phyloP scores from a whole-genome alignment of 495 filamentous ascomycete species.

The Staphylotrichum tortipilum region DNA sequence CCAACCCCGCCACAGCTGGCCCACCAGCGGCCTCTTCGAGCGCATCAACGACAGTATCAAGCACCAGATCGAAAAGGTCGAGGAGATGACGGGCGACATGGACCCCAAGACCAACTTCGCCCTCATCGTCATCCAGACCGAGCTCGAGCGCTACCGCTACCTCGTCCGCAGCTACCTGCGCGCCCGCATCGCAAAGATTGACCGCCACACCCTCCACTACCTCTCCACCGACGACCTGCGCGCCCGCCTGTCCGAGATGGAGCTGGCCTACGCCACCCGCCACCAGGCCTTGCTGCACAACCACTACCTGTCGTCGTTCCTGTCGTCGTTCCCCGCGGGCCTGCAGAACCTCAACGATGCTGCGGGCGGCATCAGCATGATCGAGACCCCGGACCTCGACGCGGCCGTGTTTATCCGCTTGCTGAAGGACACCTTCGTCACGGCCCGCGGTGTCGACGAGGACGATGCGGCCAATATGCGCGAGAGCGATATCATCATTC shows the following conservation, averaged over 20 bases:
- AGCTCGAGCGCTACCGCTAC: slow-evolving; percentile 88
- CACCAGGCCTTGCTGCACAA: slow-evolving; percentile 74
- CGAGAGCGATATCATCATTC: slow-evolving; percentile 78
- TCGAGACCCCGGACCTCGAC: slow-evolving; percentile 74
- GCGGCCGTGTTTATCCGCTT: slow-evolving; percentile 77
- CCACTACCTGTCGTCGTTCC: slow-evolving; percentile 75
- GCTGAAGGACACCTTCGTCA: slow-evolving; percentile 49
- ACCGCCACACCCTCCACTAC: slow-evolving; percentile 58
- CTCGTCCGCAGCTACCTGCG: slow-evolving; percentile 77
- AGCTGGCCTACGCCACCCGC: slow-evolving; percentile 66
- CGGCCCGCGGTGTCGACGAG: slow-evolving; percentile 49
- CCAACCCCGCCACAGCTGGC: too few relatives aligned
- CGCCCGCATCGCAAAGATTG: slow-evolving; percentile 80
- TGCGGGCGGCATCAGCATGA: slow-evolving; percentile 81
- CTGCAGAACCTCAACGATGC: slow-evolving; percentile 83
- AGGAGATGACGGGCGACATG: slow-evolving; percentile 68
- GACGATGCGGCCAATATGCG: slow-evolving; percentile 52
- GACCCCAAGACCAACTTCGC: slow-evolving; percentile 83
- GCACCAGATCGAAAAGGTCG: slow-evolving; percentile 58
- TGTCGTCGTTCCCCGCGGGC: slow-evolving; percentile 65
- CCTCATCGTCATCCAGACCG: slow-evolving; percentile 92
- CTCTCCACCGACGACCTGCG: slow-evolving; percentile 40
- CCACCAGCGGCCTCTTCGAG: slow-evolving; percentile 47
- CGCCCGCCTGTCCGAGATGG: slow-evolving; percentile 56
- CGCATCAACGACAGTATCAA: slow-evolving; percentile 69